Percentiles rank a stretch among this genome's conserved stretches.
phyloP scores from a whole-genome alignment of 805 yeast species.

The Diddensiella caesifluorescens region DNA sequence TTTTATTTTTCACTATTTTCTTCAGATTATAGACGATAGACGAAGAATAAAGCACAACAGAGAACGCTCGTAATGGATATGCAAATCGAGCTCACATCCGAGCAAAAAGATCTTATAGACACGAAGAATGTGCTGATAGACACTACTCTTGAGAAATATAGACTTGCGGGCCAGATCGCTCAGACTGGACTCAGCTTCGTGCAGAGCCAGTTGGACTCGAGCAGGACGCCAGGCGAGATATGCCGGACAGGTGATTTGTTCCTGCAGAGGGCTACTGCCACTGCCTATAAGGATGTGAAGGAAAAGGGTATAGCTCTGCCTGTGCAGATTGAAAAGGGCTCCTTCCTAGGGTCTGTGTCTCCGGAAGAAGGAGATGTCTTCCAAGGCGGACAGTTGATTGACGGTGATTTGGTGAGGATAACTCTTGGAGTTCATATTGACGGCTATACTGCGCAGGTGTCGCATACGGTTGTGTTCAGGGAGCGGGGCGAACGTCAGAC shows the following conservation, averaged over 20 bases:
- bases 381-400: constrained; percentile 44
- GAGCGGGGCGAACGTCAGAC: constrained; percentile 48
- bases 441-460: constrained; percentile 82
- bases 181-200: constrained; percentile 75
- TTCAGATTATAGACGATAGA: neutral
- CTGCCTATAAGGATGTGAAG: constrained; percentile 47
- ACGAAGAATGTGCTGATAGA: constrained; percentile 64
- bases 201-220: constrained; percentile 22
- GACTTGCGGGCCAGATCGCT: constrained; percentile 82
- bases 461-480: constrained; percentile 77
- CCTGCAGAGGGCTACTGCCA: constrained; percentile 52
- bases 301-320: constrained; percentile 95
- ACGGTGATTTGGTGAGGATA: constrained; percentile 84
- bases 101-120: constrained; percentile 42
- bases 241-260: constrained; percentile 80
- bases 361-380: constrained; percentile 54
- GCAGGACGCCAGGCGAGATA: constrained; percentile 44
- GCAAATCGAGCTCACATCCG: constrained; percentile 20
- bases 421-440: constrained; percentile 88
- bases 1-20: neutral
- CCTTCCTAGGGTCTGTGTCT: constrained; percentile 69
- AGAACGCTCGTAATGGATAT: constrained; percentile 3
- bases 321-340: constrained; percentile 81
- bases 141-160: constrained; percentile 68
- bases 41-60: neutral